Conservation (phyloP, 768 basidiomycete species). For the Obba rivulosa region DNA sequence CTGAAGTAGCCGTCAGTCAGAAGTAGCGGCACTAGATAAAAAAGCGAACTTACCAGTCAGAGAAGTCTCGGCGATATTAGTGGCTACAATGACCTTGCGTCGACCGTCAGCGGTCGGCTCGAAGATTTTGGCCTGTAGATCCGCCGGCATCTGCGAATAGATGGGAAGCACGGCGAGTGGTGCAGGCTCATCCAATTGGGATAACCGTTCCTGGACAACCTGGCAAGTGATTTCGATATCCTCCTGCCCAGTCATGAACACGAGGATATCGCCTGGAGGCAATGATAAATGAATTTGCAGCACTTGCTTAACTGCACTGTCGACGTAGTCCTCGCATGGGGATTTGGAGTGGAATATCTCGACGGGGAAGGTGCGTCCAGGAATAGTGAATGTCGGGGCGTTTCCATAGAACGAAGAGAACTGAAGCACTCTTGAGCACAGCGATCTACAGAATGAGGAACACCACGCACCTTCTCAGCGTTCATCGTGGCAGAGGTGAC, state of each 20-base stretch:
- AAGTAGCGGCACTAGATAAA: background rate
- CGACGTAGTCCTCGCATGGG: constrained; percentile 98
- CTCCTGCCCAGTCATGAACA: constrained; percentile 99
- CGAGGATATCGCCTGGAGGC: constrained; percentile 90
- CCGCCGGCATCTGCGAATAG: constrained; percentile 99
- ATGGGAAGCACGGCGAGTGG: constrained; percentile 92
- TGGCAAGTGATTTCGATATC: constrained; percentile 98
- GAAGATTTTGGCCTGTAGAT: constrained; percentile 97
- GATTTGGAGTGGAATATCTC: constrained; percentile 95
- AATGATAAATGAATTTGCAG: constrained; percentile 93
- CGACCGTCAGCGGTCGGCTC: constrained; percentile 91
- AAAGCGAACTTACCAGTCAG: constrained; percentile 61
- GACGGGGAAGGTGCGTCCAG: constrained; percentile 94
- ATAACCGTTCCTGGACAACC: constrained; percentile 86
- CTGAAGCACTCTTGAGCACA: constrained; percentile 32
- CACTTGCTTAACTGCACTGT: constrained; percentile 96
- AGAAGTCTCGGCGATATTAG: constrained; percentile 98
- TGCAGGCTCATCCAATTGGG: constrained; percentile 87
- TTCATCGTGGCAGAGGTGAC: constrained; percentile 99
- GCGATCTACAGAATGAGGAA: background rate
- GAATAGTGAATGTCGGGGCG: constrained; percentile 92
- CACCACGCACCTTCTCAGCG: constrained; percentile 79
- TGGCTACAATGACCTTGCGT: constrained; percentile 95
- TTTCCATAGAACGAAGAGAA: constrained; percentile 95
- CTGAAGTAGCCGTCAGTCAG: constrained; percentile 33